Conservation (phyloP, 192 early-diverging fungal species). For the Thoreauomyces humboldtii region DNA sequence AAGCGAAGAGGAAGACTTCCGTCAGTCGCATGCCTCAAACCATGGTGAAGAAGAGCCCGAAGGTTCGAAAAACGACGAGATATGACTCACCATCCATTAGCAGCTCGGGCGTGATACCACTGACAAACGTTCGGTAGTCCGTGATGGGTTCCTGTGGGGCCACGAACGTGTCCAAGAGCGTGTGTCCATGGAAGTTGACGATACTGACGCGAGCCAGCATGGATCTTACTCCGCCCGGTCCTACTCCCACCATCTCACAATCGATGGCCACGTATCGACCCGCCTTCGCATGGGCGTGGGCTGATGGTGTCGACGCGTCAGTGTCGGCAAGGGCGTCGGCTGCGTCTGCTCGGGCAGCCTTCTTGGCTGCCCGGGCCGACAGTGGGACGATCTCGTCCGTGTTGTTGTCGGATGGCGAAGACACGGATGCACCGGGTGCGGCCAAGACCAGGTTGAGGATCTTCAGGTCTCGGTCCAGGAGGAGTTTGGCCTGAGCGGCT, state of each 20-base stretch:
- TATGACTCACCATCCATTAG: constrained; percentile 50
- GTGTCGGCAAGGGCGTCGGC: not conserved
- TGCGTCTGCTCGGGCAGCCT: not conserved
- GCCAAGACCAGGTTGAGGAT: constrained; percentile 12
- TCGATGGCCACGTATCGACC: constrained; percentile 95
- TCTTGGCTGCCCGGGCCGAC: not conserved
- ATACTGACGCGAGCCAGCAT: constrained; percentile 86
- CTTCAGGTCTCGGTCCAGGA: constrained; percentile 6
- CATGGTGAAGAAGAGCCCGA: constrained; percentile 6
- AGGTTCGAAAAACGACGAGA: not conserved
- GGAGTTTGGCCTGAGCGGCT: not conserved
- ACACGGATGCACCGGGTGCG: not conserved
- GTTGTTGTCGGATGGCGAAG: too few species aligned
- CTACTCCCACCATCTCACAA: constrained; percentile 99
- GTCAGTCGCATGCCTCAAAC: not conserved
- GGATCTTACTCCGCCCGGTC: constrained; percentile 76
- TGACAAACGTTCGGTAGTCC: constrained; percentile 89
- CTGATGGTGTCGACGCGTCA: not conserved
- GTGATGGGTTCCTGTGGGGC: constrained; percentile 78
- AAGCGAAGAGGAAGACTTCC: not conserved
- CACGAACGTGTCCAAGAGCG: constrained; percentile 83
- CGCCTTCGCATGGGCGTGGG: constrained; percentile 32
- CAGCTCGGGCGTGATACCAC: constrained; percentile 82
- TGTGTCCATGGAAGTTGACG: constrained; percentile 91
- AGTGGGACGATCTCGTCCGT: not conserved